Conservation (phyloP, 1,284 basidiomycete species). For the Ceratobasidium sp. region DNA sequence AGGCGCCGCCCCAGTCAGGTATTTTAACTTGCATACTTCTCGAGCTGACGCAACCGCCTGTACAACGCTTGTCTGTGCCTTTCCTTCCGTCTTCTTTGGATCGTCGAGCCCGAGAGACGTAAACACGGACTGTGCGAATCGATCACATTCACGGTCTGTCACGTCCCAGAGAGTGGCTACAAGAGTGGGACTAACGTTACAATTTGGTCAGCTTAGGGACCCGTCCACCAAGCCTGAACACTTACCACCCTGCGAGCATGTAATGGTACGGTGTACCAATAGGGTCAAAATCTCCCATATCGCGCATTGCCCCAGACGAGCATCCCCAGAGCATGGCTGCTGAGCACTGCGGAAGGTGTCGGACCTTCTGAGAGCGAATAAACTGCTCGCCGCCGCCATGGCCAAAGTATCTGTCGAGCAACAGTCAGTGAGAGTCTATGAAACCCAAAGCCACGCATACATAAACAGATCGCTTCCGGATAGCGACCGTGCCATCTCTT, state of each 20-base stretch:
- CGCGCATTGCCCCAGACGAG: constrained; percentile 86
- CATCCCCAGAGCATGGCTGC: constrained; percentile 99
- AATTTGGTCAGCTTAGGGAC: constrained; percentile 11
- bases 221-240: constrained; percentile 41
- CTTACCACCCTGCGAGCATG: constrained; percentile 94
- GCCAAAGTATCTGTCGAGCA: constrained; percentile 81
- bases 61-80: constrained; percentile 50
- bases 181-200: constrained; percentile 77
- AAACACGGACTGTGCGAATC: constrained; percentile 85
- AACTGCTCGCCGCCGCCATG: constrained; percentile 97
- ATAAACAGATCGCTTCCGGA: constrained; percentile 79
- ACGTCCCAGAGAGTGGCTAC: constrained; percentile 98
- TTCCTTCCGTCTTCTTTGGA: constrained; percentile 46
- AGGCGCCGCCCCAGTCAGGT: constrained; percentile 93
- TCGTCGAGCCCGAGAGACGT: constrained; percentile 68
- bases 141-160: constrained; percentile 96
- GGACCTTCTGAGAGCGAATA: constrained; percentile 82
- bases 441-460: constrained; percentile 61
- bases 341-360: constrained; percentile 82
- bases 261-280: constrained; percentile 93
- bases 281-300: constrained; percentile 93
- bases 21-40: constrained; percentile 85
- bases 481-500: constrained; percentile 77
- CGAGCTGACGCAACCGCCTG: constrained; percentile 82
- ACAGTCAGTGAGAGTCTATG: background rate